Conservation (phyloP, 345 rosid species). For the Pseudoturritis turrita region DNA sequence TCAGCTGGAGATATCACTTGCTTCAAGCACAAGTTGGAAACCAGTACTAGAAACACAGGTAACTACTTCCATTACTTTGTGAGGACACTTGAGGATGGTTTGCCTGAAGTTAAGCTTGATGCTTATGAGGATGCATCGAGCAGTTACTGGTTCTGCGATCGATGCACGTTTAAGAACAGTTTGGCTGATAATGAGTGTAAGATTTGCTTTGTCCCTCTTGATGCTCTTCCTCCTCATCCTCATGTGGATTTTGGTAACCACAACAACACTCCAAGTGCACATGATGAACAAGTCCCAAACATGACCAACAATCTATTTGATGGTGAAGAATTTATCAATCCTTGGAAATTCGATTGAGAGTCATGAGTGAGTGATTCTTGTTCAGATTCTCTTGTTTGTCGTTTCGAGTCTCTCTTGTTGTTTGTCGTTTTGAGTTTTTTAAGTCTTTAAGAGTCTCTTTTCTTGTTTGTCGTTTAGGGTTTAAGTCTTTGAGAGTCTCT, state of each 20-base stretch:
- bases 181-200: neutral
- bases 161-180: neutral
- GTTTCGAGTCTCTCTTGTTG: neutral
- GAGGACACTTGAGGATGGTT: conserved; percentile 6
- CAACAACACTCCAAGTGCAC: neutral
- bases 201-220: neutral
- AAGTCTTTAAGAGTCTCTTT: neutral
- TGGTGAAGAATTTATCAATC: neutral
- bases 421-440: neutral
- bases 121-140: neutral
- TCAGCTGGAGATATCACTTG: neutral
- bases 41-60: neutral
- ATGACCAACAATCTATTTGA: neutral
- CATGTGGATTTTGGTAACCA: neutral
- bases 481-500: too few relatives aligned
- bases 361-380: neutral
- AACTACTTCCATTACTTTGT: neutral
- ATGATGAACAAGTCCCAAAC: neutral
- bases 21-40: neutral
- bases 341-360: neutral
- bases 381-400: neutral
- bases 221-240: neutral
- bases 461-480: neutral
- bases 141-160: neutral
- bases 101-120: conserved; percentile 7